Base-by-base conservation (phyloP, 805 yeast species). In the Jamesozyma spencerorum region DNA sequence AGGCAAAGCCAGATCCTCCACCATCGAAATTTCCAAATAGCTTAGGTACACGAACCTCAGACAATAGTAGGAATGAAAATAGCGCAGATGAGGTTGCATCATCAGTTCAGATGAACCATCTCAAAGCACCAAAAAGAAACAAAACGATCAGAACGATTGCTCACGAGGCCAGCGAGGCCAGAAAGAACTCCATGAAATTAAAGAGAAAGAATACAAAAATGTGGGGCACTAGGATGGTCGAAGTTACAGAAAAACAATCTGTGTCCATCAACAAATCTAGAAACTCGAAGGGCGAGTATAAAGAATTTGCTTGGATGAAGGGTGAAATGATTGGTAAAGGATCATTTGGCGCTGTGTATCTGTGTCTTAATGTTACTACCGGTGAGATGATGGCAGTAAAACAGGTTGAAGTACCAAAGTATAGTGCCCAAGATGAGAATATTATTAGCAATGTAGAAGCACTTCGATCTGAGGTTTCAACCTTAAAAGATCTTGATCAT, bases 351-450 rank as follows among this genome's bases (percentile, higher is more conserved):
- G 80, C 85, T 29, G 99, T 92, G 1, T 90, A 73, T 55, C 68
- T 92, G 41, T 97, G 95, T 1, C 70, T 92, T 55, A 92, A 92
- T 60, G 88, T 87, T 14, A 92, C 97, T 1, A 86, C 95, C 0
- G 97, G 97, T 40, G 99, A 92, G 54, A 87, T 92, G 95, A 82
- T 92, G 66, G 99, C 99, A 0, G 98, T 92, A 2, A 92, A 92
- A 57, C 98, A 92, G 62, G 96, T 90, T 2, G 79, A 74, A 32
- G 80, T 81, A 11, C 79, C 85, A 1, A 58, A 61, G 33, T 65
- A 62, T 42, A 60, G 65, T 15, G 47, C 55, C 1, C 68, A 63
- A 37, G 66, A 69, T 36, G 66, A 69, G 18, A 71, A 73, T 38
- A 64, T 70, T 2, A 60, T 65, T 20, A 87, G 77, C 42, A 84